A percentile compares a stretch with the other conserved stretches of the same genome.
These are phyloP conservation scores for Veloboletus limbatus DNA, from an alignment of 1,284 basidiomycete genomes.

Conservation along the genomic window DNA sequence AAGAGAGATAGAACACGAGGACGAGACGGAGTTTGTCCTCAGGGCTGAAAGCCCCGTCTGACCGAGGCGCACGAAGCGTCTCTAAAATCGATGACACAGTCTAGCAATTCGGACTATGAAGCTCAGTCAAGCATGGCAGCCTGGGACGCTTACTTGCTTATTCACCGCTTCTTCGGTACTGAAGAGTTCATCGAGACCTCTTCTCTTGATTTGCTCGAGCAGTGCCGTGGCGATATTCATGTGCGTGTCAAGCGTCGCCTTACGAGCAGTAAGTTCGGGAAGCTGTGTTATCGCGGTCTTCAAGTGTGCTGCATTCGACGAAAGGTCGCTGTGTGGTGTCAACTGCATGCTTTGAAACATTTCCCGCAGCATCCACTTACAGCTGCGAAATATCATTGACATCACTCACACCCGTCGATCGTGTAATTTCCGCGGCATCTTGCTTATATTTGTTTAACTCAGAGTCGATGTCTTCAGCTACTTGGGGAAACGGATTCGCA, in stretches of 20 bases:
- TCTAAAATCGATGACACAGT: slow-evolving; percentile 82
- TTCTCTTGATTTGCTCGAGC: slow-evolving; percentile 93
- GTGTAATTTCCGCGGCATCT: slow-evolving; percentile 96
- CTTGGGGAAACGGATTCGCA: slow-evolving; percentile 95
- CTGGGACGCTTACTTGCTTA: slow-evolving; percentile 58
- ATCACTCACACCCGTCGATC: slow-evolving; percentile 94
- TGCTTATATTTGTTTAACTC: slow-evolving; percentile 95
- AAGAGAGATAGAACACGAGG: slow-evolving; percentile 91
- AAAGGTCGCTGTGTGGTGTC: slow-evolving; percentile 62
- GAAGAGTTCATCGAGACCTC: slow-evolving; percentile 95
- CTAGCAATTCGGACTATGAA: slow-evolving; percentile 37
- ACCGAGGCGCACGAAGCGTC: slow-evolving; percentile 66
- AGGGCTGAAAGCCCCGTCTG: slow-evolving; percentile 65
- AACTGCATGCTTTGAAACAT: slow-evolving; percentile 4
- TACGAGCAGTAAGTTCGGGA: slow-evolving; percentile 96
- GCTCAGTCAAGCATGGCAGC: neutral
- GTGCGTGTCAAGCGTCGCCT: slow-evolving; percentile 95
- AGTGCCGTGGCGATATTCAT: slow-evolving; percentile 99
- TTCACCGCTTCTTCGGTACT: slow-evolving; percentile 91
- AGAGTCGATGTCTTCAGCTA: slow-evolving; percentile 94
- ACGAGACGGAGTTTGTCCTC: slow-evolving; percentile 92
- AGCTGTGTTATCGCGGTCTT: slow-evolving; percentile 98
- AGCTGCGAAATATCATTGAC: slow-evolving; percentile 94
- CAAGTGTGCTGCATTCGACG: slow-evolving; percentile 91
- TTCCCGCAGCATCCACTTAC: slow-evolving; percentile 45